phyloP scores from a whole-genome alignment of 2,329 filamentous ascomycete species.

The Tolypocladium nubicola region DNA sequence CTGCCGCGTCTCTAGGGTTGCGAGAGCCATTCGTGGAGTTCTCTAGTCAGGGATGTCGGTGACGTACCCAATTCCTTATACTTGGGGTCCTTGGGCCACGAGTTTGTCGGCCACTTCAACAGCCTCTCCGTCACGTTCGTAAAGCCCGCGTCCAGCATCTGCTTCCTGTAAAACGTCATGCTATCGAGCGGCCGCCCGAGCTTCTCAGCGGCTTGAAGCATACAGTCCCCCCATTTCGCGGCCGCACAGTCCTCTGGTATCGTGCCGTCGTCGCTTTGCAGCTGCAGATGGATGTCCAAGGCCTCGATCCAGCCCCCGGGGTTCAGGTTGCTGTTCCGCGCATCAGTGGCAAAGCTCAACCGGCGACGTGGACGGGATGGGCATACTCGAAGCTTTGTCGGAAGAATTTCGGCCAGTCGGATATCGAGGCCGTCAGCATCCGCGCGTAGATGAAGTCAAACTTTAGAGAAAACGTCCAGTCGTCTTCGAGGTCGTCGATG shows the following conservation, averaged over 20 bases:
- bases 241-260: constrained; percentile 16
- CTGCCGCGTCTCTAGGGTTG: background rate
- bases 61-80: constrained; percentile 38
- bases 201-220: constrained; percentile 18
- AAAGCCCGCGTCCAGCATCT: constrained; percentile 42
- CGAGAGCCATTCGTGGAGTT: background rate
- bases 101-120: constrained; percentile 38
- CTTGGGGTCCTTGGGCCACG: constrained; percentile 39
- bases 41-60: background rate
- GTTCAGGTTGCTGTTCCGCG: constrained; percentile 13
- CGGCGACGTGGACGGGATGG: no score
- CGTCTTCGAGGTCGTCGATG: constrained; percentile 29
- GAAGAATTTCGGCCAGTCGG: constrained; percentile 24
- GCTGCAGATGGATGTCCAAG: constrained; percentile 28
- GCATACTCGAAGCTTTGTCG: constrained; percentile 20
- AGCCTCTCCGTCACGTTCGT: constrained; percentile 35
- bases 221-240: constrained; percentile 14
- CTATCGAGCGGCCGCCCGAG: constrained; percentile 20
- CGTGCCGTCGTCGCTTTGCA: constrained; percentile 31
- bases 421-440: constrained; percentile 25
- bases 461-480: constrained; percentile 25
- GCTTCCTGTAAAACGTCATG: constrained; percentile 17
- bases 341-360: background rate
- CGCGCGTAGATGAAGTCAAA: constrained; percentile 32
- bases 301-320: constrained; percentile 34